phyloP scores from a whole-genome alignment of 306 rosid genomes.

The Ochetophila trinervis region DNA sequence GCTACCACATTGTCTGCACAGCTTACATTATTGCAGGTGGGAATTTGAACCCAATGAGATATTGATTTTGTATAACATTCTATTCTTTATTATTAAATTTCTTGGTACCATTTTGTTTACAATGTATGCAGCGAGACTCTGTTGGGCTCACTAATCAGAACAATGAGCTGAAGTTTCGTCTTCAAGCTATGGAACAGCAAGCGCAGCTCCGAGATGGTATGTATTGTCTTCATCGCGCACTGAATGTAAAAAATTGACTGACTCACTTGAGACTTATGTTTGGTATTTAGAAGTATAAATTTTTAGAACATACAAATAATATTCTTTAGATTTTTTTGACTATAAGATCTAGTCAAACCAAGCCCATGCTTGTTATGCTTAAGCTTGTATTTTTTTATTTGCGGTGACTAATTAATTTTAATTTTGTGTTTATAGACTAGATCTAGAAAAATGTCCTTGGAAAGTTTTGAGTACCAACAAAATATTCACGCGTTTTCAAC shows the following conservation, averaged over 20 bases:
- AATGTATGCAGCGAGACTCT: constrained; percentile 64
- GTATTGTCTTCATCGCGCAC: too few relatives aligned
- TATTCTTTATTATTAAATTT: constrained; percentile 5
- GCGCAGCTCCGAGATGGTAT: constrained; percentile 96
- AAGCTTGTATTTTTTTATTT: too few relatives aligned
- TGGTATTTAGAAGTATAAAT: not conserved
- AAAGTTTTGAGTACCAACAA: too few relatives aligned
- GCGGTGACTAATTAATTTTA: too few relatives aligned
- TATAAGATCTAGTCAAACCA: too few relatives aligned
- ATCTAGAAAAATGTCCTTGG: too few relatives aligned
- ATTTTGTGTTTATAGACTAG: too few relatives aligned
- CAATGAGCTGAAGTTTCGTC: constrained; percentile 92
- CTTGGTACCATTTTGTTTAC: constrained; percentile 16
- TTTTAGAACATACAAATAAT: not conserved
- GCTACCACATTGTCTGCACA: constrained; percentile 92
- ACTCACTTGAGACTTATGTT: not conserved
- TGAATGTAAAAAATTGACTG: constrained; percentile 7
- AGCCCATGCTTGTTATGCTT: too few relatives aligned
- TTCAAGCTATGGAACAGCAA: constrained; percentile 98
- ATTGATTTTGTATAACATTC: not conserved
- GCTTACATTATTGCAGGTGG: constrained; percentile 84
- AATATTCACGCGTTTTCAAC: too few relatives aligned
- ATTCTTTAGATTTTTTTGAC: too few relatives aligned
- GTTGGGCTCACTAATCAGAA: constrained; percentile 88
- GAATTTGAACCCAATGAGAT: constrained; percentile 12